Percentiles rank a stretch among this genome's conserved stretches.
Evolutionary conservation across 345 rosid genomes (phyloP).

Genomic region (Melaleuca quinquenervia): DNA sequence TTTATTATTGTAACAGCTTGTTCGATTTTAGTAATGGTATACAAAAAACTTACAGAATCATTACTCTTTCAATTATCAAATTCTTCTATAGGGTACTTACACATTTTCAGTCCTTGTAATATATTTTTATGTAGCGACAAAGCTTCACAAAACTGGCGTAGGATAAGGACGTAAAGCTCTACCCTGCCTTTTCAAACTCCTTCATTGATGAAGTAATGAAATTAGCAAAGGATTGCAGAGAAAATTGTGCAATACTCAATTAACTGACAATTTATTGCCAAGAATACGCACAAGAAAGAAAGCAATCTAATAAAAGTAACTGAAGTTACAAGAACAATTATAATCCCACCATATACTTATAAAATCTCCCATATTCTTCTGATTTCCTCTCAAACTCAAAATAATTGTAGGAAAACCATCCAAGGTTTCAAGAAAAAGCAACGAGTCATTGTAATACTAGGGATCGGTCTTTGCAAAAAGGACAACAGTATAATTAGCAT

Average conservation of each 20-base stretch:
- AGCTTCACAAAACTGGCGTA: not conserved
- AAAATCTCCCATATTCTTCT: not conserved
- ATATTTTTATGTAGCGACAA: not conserved
- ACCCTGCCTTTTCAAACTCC: not conserved
- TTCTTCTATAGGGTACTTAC: not conserved
- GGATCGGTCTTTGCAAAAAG: not conserved
- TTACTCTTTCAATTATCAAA: not conserved
- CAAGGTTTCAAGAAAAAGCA: not conserved
- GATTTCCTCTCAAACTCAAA: not conserved
- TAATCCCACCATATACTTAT: not conserved
- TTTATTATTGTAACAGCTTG: no score
- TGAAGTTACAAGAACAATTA: not conserved
- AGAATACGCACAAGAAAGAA: not conserved
- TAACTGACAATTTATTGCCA: not conserved
- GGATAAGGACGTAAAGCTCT: not conserved
- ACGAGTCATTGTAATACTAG: not conserved
- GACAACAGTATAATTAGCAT: not conserved
- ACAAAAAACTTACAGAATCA: not conserved
- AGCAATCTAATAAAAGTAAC: not conserved
- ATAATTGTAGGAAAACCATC: not conserved
- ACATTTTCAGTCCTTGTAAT: not conserved
- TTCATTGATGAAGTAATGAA: not conserved
- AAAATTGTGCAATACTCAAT: not conserved
- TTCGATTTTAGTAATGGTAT: not conserved
- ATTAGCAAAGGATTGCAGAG: not conserved